Evolutionary conservation across 139 green algal genomes (phyloP), one percentile per base, ranked within the genome.

Genomic region (Chlorella sp.): DNA sequence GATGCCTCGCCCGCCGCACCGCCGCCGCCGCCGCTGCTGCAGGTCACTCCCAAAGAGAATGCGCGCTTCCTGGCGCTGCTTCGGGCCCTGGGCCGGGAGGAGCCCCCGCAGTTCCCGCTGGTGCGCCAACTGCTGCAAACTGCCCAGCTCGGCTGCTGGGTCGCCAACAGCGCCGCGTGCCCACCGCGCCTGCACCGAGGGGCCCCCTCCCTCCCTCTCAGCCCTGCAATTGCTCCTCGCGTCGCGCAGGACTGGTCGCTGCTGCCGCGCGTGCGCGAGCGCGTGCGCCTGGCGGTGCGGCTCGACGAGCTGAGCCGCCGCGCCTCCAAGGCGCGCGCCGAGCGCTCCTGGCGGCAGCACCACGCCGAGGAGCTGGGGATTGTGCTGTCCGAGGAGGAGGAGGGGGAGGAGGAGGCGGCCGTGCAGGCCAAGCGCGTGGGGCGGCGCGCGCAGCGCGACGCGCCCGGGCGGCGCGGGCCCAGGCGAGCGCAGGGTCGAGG

Each of bases 61-160:
- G 48, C 74, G n/a, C 78, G 91, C 58, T 93, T 83, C 67, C 60
- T 64, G 59, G 83, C 84, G 12, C 75, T 92, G 35, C 64, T 84
- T 29, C 71, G 64, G 61, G 84, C 84, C 7, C 56, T 93, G 71
- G 64, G 76, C 25, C 63, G 81, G 58, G 48, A 48, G 42, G 45
- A 71, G 21, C 90, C 90, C 7, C 89, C 87, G 4, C 38, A 79
- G 42, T 97, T 97, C 82, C 91, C 93, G 0, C 48, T 97, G 27
- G 89, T 94, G 62, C 35, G 69, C 17, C 27, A n/a, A n/a, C 40
- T 59, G 50, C 14, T 27, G 12, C n/a, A n/a, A n/a, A n/a, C n/a
- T n/a, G n/a, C n/a, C n/a, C n/a, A n/a, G n/a, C n/a, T n/a, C n/a
- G n/a, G n/a, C n/a, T n/a, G n/a, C n/a, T n/a, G n/a, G n/a, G n/a